Base-by-base conservation (phyloP, 2,329 filamentous ascomycete species). In the Nectriaceae sp. region DNA sequence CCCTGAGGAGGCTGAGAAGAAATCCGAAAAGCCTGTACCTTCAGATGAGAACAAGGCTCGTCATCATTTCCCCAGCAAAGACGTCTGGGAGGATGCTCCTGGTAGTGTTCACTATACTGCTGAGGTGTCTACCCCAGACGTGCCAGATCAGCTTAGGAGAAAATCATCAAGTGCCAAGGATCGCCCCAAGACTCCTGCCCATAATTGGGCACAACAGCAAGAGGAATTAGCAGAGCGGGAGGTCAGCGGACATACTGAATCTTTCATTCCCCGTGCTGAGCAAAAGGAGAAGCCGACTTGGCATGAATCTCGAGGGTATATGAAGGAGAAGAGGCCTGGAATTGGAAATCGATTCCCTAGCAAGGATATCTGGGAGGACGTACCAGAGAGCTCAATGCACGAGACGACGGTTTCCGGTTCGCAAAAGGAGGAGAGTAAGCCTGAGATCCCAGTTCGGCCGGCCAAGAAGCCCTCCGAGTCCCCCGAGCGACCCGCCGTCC, bases 11-110 rank as follows among this genome's bases (percentile, higher is more conserved):
- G 78, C 80, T 3, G 80, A 83, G 47, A 74, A 78, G 45, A 71
- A 78, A 20, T 57, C 72, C 44, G 66, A 72, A 16, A 65, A 67
- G 24, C 61, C 67, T 8, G 62, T 72, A 33, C 46, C 64, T 40
- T 65, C 67, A 36, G 65, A 66, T 20, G 73, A 76, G 42, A 77
- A 78, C 54, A 77, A 83, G 55, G 73, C 79, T 52, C 82, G 83
- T 54, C 87, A 87, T 51, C 70, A 80, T 53, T 99, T 99, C 70
- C 94, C 94, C 2, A 97, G 92, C 68, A 88, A 92, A 67, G 94
- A 99, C 66, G 83, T 97, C 35, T 99, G 94, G 94, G 94, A 99
- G 73, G 95, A 99, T 67, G 87, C 90, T 0, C 94, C 95, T 4
- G 88, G 85, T 64, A 96, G 91, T 70, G 77, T 90, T 44, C 85